phyloP scores from a whole-genome alignment of 2,329 filamentous ascomycete species.

The Blumeriella jaapii region DNA sequence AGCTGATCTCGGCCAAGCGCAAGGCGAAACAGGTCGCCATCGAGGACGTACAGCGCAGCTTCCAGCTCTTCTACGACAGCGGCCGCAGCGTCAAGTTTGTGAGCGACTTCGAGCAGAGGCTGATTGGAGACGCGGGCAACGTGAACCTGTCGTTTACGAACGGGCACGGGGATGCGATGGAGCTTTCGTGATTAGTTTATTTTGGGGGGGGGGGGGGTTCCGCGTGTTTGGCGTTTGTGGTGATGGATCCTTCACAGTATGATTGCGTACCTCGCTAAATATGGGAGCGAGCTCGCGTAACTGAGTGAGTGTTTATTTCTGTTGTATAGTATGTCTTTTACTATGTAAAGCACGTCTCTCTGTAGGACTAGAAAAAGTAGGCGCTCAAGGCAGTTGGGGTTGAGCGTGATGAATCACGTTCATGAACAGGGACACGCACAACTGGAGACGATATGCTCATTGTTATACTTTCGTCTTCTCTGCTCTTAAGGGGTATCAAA shows the following conservation, averaged over 20 bases:
- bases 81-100: conserved; percentile 84
- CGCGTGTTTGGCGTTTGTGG: conserved; percentile 10
- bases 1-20: conserved; percentile 77
- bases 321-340: background rate
- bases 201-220: conserved; percentile 1
- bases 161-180: conserved; percentile 57
- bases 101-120: conserved; percentile 75
- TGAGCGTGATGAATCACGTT: background rate
- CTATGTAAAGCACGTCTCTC: too few species aligned
- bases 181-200: conserved; percentile 28
- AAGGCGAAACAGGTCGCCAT: conserved; percentile 73
- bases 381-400: background rate
- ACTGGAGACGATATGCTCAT: too few species aligned
- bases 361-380: conserved; percentile 13
- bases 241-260: too few species aligned
- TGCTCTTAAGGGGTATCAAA: conserved; percentile 14
- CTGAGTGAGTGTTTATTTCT: conserved; percentile 1
- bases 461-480: too few species aligned
- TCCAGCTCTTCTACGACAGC: conserved; percentile 87
- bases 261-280: conserved; percentile 1
- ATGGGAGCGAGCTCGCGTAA: background rate
- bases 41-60: conserved; percentile 86
- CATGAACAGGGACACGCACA: too few species aligned
- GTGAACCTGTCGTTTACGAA: conserved; percentile 57
- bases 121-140: conserved; percentile 77